A percentile compares a stretch with the other conserved stretches of the same genome.
Evolutionary conservation across 495 filamentous ascomycete species (phyloP).

Genomic region (Penicillium canariense): DNA sequence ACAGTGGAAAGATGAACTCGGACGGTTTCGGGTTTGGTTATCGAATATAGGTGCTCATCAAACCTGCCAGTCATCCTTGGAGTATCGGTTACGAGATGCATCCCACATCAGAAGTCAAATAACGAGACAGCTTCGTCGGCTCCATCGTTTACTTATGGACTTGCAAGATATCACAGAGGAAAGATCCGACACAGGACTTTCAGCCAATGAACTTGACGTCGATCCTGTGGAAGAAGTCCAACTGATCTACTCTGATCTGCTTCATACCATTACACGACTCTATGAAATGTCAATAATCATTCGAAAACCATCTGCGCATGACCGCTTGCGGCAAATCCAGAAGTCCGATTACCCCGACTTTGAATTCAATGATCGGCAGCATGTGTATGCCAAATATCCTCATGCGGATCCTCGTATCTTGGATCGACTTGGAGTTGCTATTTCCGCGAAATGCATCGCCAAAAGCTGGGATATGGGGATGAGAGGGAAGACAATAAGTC

Average conservation of each 20-base stretch:
- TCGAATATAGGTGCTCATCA: constrained; percentile 47
- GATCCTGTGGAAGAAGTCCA: constrained; percentile 12
- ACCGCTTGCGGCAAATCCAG: constrained; percentile 8
- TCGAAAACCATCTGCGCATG: constrained; percentile 24
- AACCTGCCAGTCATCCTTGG: constrained; percentile 40
- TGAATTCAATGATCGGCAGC: constrained; percentile 4
- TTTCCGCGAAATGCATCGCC: too few relatives aligned
- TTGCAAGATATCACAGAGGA: background rate
- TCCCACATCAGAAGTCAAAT: constrained; percentile 38
- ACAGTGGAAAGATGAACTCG: constrained; percentile 32
- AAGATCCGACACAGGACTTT: background rate
- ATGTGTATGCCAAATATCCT: constrained; percentile 11
- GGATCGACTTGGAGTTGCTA: too few relatives aligned
- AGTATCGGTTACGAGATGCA: constrained; percentile 47
- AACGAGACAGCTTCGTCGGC: background rate
- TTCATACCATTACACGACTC: constrained; percentile 16
- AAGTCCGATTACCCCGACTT: constrained; percentile 12
- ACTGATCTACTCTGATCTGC: constrained; percentile 1
- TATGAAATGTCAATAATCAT: constrained; percentile 28
- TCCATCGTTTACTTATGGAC: constrained; percentile 5
- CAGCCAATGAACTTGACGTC: background rate
- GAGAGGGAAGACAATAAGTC: too few relatives aligned
- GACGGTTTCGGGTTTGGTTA: constrained; percentile 45
- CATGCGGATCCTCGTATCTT: too few relatives aligned
- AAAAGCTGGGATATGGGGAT: too few relatives aligned